Evolutionary conservation across 176 grass and related monocot species (phyloP).

Genomic region (Zea mays): Zm-B73-REFERENCE-NAM-5.0 NC_050100.1:7727501-7728000

Average conservation of each 20-base stretch:
- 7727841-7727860: not conserved
- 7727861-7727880: not conserved
- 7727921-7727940: slow-evolving; percentile 1
- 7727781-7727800: slow-evolving; percentile 55
- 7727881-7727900: not conserved
- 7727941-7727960: slow-evolving; percentile 13
- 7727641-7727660: slow-evolving; percentile 98
- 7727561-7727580: slow-evolving; percentile 91
- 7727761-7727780: slow-evolving; percentile 96
- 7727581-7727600: slow-evolving; percentile 93
- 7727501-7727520: slow-evolving; percentile 79
- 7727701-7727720: slow-evolving; percentile 98
- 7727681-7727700: slow-evolving; percentile 73
- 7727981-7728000: not conserved
- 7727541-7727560: slow-evolving; percentile 74
- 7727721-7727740: slow-evolving; percentile 96
- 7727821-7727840: not conserved
- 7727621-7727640: slow-evolving; percentile 87
- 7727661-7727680: slow-evolving; percentile 84
- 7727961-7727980: slow-evolving; percentile 41
- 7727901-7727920: not conserved
- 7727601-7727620: slow-evolving; percentile 99
- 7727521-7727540: slow-evolving; percentile 93
- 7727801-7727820: slow-evolving; percentile 30
- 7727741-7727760: slow-evolving; percentile 98